Evolutionary conservation across 2,329 filamentous ascomycete species (phyloP), one percentile per base, ranked within the genome.

Genomic region (Monosporascus sp.): DNA sequence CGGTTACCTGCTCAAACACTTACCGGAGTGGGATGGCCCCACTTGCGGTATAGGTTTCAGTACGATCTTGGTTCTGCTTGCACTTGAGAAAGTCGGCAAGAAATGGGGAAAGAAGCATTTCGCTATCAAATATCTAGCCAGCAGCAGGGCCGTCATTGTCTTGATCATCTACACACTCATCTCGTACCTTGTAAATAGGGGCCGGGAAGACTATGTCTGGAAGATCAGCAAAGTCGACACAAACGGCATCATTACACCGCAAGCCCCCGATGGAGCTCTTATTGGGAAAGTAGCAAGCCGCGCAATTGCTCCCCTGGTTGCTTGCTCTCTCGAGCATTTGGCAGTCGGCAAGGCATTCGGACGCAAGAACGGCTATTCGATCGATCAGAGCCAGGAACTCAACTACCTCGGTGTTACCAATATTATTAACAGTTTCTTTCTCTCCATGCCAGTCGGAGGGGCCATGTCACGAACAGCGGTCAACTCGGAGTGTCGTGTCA

Each of bases 381-480:
- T 82, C 41, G 83, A 87, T 57, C 78, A 84, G 58, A 84, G 80
- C 14, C 84, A 87, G 63, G 85, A 87, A 58, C 76, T 87, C 2
- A 80, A 80, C 53, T 87, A 84, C 59, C 78, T 86, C 3, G 84
- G 84, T 9, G 67, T 81, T 17, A 77, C 78, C 41, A 86, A 87
- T 66, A 77, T 86, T 54, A 75, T 84, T 69, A 86, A 86, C 68
- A 79, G 78, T 47, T 82, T 86, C 68, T 86, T 87, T 66, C 79
- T 81, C 22, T 74, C 79, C 9, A 85, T 87, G 80, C 75, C 82
- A 0, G 75, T 85, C 14, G 82, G 83, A 14, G 85, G 83, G 24
- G 84, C 83, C 57, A 86, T 88, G 79, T 86, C 82, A 0, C 75
- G 84, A 9, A 87, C 84, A 1, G 82, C 85, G 8, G 82, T 88